These are phyloP conservation scores for Epichloe elymi DNA, from an alignment of 2,329 filamentous ascomycete species.

Conservation along the genomic window DNA sequence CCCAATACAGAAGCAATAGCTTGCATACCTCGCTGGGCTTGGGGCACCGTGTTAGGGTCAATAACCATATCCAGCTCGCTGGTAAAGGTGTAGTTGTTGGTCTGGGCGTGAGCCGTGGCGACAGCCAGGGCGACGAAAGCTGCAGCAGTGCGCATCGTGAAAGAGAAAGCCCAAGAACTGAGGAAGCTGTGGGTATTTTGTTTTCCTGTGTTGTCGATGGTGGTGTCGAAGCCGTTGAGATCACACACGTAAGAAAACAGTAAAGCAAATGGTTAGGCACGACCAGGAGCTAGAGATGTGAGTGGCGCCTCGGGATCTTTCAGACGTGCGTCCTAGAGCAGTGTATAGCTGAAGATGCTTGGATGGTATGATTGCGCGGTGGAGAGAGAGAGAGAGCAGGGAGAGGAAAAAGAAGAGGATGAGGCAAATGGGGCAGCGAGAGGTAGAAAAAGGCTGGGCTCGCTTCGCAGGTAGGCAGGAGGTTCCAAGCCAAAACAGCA, in stretches of 20 bases:
- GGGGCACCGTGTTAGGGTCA: conserved; percentile 22
- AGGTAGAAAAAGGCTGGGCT: conserved; percentile 4
- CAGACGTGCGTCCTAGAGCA: conserved; percentile 2
- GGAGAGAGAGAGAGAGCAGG: conserved; percentile 1
- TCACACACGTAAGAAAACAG: conserved; percentile 1
- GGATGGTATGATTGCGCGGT: conserved; percentile 7
- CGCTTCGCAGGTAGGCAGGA: neutral
- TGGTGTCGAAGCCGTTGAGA: neutral
- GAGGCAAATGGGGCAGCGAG: conserved; percentile 1
- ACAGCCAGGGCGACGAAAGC: conserved; percentile 32
- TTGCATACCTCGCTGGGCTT: conserved; percentile 26
- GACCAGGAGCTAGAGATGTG: conserved; percentile 3
- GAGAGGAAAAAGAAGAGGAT: neutral
- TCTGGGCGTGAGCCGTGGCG: conserved; percentile 26
- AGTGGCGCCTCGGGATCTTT: conserved; percentile 4
- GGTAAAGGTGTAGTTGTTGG: conserved; percentile 24
- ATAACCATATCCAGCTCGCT: conserved; percentile 29
- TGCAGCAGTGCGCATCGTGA: conserved; percentile 27
- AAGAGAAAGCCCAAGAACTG: conserved; percentile 5
- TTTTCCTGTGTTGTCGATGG: neutral
- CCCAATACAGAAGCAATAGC: neutral
- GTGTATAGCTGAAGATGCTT: conserved; percentile 5
- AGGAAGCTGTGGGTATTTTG: neutral
- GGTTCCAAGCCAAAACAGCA: too few relatives aligned
- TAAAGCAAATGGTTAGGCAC: neutral